phyloP scores from a whole-genome alignment of 345 rosid species.

The Populus deltoides region DNA sequence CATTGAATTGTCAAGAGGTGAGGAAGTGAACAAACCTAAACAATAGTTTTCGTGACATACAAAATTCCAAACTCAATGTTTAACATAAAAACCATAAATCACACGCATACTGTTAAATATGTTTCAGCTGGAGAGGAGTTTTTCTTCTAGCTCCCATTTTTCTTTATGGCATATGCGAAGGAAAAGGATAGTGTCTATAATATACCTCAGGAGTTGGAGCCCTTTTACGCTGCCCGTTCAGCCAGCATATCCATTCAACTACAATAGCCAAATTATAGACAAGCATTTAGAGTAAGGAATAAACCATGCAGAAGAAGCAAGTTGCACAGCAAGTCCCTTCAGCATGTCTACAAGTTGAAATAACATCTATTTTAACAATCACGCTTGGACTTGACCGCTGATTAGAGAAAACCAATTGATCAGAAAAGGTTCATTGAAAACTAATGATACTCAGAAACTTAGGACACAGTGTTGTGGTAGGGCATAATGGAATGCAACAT shows the following conservation, averaged over 20 bases:
- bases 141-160: background rate
- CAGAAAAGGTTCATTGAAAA: background rate
- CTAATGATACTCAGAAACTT: background rate
- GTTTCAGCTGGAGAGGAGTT: background rate
- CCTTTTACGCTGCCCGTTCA: slow-evolving; percentile 84
- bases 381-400: slow-evolving; percentile 8
- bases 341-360: background rate
- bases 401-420: background rate
- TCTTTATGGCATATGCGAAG: background rate
- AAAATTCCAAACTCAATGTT: background rate
- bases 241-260: slow-evolving; percentile 99
- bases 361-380: background rate
- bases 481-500: background rate
- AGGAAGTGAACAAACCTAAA: background rate
- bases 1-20: background rate
- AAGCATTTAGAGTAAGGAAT: slow-evolving; percentile 7
- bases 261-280: slow-evolving; percentile 26
- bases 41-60: background rate
- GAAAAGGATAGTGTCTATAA: background rate
- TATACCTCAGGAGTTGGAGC: slow-evolving; percentile 86
- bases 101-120: background rate
- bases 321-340: background rate
- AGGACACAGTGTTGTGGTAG: background rate
- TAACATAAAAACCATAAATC: background rate
- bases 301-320: background rate